These are phyloP conservation scores for Hyphopichia burtonii DNA, from an alignment of 1,139 yeast genomes.

Conservation along the genomic window DNA sequence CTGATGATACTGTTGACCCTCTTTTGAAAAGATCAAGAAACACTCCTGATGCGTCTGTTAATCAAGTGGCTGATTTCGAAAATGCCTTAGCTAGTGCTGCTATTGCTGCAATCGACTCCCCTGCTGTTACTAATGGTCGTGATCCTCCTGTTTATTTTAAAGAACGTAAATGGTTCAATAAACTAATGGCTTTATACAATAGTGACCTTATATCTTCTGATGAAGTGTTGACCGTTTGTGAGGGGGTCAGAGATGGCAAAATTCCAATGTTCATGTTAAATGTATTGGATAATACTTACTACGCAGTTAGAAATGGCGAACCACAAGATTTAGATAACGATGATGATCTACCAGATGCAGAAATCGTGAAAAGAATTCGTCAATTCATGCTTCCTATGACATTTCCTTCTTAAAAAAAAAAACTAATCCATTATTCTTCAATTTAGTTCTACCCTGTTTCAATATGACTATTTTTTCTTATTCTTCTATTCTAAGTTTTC, in stretches of 20 bases:
- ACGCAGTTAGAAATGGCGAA: conserved; percentile 20
- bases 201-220: conserved; percentile 26
- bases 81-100: conserved; percentile 33
- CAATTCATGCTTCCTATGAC: conserved; percentile 41
- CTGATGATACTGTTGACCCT: conserved; percentile 31
- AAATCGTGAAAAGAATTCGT: conserved; percentile 33
- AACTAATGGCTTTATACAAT: conserved; percentile 30
- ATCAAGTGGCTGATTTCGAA: conserved; percentile 24
- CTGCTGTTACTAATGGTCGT: conserved; percentile 24
- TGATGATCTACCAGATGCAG: conserved; percentile 27
- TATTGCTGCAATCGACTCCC: conserved; percentile 35
- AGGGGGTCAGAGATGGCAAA: conserved; percentile 41
- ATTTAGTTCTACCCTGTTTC: background rate
- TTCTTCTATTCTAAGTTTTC: background rate
- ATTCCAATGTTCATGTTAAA: conserved; percentile 41
- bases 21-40: conserved; percentile 25
- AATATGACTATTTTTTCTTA: background rate
- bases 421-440: background rate
- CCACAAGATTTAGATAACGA: conserved; percentile 10
- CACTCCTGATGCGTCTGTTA: conserved; percentile 8
- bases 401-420: conserved; percentile 13
- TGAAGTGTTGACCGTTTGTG: conserved; percentile 37
- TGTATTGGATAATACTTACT: conserved; percentile 35
- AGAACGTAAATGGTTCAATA: conserved; percentile 43
- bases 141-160: conserved; percentile 32